Conservation (phyloP, 2,329 filamentous ascomycete genomes). For the Fusarium humuli region DNA sequence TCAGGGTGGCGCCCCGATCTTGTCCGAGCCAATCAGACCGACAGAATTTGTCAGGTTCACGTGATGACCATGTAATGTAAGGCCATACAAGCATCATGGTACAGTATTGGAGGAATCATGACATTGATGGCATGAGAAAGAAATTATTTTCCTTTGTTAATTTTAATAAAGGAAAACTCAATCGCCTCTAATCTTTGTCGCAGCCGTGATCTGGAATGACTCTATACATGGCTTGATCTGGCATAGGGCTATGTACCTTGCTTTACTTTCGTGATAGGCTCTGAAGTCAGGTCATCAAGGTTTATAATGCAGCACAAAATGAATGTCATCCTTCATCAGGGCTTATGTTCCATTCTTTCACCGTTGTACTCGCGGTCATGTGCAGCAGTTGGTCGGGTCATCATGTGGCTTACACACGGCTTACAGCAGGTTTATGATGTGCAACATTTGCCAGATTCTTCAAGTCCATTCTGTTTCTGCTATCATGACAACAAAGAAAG, state of each 20-base stretch:
- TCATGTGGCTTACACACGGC: neutral
- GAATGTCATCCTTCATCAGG: neutral
- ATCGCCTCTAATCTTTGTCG: neutral
- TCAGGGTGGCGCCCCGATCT: slow-evolving; percentile 48
- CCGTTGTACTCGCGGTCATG: neutral
- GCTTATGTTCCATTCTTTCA: neutral
- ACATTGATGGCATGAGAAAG: slow-evolving; percentile 4
- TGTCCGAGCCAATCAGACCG: slow-evolving; percentile 54
- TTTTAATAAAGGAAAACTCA: neutral
- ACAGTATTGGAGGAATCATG: neutral
- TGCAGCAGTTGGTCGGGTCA: neutral
- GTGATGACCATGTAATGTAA: slow-evolving; percentile 13
- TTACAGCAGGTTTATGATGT: neutral
- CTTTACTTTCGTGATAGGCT: neutral
- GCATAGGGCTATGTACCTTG: neutral
- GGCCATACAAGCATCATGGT: neutral
- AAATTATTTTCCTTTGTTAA: neutral
- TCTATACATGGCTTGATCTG: neutral
- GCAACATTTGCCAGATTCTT: neutral
- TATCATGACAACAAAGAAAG: neutral
- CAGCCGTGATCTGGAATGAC: neutral
- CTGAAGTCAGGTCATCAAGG: neutral
- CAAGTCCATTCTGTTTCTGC: neutral
- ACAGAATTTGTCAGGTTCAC: slow-evolving; percentile 49
- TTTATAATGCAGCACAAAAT: neutral